A percentile compares a stretch with the other conserved stretches of the same genome.
Conservation (phyloP, 2,329 filamentous ascomycete genomes). For the Xylaria sp. region DNA sequence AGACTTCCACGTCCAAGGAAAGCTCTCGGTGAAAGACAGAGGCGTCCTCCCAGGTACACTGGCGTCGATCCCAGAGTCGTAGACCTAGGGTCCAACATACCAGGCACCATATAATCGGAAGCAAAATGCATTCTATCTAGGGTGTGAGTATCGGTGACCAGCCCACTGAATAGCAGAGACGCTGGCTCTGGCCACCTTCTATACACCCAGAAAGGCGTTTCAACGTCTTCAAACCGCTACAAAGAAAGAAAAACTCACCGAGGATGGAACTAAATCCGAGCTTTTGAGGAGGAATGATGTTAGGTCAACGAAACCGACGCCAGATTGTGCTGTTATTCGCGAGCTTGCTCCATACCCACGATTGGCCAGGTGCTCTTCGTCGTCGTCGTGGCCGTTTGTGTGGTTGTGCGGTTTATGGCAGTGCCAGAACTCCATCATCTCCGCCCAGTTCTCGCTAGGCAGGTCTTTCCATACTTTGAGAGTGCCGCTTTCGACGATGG, state of each 20-base stretch:
- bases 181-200: slow-evolving; percentile 72
- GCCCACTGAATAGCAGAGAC: slow-evolving; percentile 58
- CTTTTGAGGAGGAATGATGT: slow-evolving; percentile 78
- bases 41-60: slow-evolving; percentile 48
- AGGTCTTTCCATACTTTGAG: slow-evolving; percentile 84
- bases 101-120: slow-evolving; percentile 46
- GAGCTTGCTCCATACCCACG: slow-evolving; percentile 89
- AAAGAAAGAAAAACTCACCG: slow-evolving; percentile 52
- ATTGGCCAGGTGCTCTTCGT: slow-evolving; percentile 59
- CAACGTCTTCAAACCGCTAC: slow-evolving; percentile 24
- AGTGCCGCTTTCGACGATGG: slow-evolving; percentile 53
- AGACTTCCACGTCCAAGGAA: slow-evolving; percentile 60
- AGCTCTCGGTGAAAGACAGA: slow-evolving; percentile 59
- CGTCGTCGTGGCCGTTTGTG: slow-evolving; percentile 49
- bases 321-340: slow-evolving; percentile 71
- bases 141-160: slow-evolving; percentile 77
- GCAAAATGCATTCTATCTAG: slow-evolving; percentile 61
- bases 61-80: slow-evolving; percentile 52
- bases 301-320: slow-evolving; percentile 83
- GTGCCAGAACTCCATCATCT: slow-evolving; percentile 99
- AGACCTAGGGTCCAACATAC: slow-evolving; percentile 37
- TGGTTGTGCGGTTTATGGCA: slow-evolving; percentile 85
- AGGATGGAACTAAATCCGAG: slow-evolving; percentile 67
- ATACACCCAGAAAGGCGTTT: slow-evolving; percentile 57
- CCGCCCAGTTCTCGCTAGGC: slow-evolving; percentile 96